Base-by-base conservation (phyloP, 805 yeast genomes). In the Candida orba region DNA sequence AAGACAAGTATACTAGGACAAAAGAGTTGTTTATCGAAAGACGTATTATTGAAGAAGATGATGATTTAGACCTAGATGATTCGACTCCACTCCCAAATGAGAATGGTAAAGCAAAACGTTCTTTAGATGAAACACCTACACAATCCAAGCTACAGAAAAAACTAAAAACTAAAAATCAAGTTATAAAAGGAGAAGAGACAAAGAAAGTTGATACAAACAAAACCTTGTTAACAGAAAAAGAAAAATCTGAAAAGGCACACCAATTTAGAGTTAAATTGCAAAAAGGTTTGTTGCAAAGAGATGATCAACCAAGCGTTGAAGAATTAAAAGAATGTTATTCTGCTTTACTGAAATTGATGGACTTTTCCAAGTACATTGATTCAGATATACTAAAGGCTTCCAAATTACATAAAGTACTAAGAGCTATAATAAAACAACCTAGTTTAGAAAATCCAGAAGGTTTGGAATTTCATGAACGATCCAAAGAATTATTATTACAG, bases 361-460 rank as follows among this genome's bases (percentile, higher is more conserved):
- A 67, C 15, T 69, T 72, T 45, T 67, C 73, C 1, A 42, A 49
- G 9, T 33, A 51, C 3, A 66, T 75, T 31, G 63, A 55, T 25
- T 56, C 62, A 18, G 69, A 68, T 14, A 53, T 73, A 18, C 61
- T 75, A 45, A 63, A 60, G 39, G 57, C 58, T 20, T 72, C 79
- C 14, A 75, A 73, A 51, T 60, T 75, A 41, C 78, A 75, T 52
- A 75, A 75, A 54, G 79, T 75, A 1, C 54, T 75, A 46, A 72
- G 69, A 53, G 75, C 76, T 43, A 72, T 75, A 18, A 46, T 66
- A 40, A 66, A 65, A 44, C 64, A 66, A 46, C 62, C 61, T 24
- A 60, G 60, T 31, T 60, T 73, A 48, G 69, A 64, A 46, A 65
- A 68, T 46, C 64, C 68, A 13, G 67, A 70, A 33, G 70, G 73